These are phyloP conservation scores for Fusarium nematophilum DNA, from an alignment of 2,329 filamentous ascomycete species.

Conservation along the genomic window DNA sequence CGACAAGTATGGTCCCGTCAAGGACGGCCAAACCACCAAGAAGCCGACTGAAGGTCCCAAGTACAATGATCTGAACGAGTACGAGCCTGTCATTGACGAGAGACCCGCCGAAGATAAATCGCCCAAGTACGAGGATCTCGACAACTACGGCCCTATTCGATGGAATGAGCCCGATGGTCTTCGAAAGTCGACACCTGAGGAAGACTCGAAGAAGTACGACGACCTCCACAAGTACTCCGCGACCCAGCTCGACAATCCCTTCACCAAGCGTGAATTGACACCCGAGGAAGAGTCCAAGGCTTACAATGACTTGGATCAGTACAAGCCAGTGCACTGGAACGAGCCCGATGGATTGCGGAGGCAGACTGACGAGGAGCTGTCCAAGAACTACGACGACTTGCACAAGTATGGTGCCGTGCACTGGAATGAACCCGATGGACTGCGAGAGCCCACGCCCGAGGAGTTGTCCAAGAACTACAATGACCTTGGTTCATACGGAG, in stretches of 20 bases:
- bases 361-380: slow-evolving; percentile 47
- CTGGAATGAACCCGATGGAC: slow-evolving; percentile 48
- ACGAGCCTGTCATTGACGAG: slow-evolving; percentile 49
- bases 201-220: slow-evolving; percentile 50
- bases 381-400: slow-evolving; percentile 53
- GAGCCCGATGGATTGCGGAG: slow-evolving; percentile 49
- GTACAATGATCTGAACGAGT: slow-evolving; percentile 51
- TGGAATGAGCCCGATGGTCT: slow-evolving; percentile 45
- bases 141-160: slow-evolving; percentile 52
- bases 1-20: slow-evolving; percentile 51
- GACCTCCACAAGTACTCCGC: slow-evolving; percentile 51
- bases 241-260: slow-evolving; percentile 44
- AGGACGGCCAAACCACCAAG: slow-evolving; percentile 39
- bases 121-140: slow-evolving; percentile 50
- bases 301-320: slow-evolving; percentile 56
- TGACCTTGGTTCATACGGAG: slow-evolving; percentile 55
- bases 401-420: slow-evolving; percentile 46
- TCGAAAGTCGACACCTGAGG: slow-evolving; percentile 36
- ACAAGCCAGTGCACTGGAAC: slow-evolving; percentile 49
- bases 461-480: slow-evolving; percentile 53
- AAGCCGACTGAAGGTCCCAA: slow-evolving; percentile 26
- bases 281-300: slow-evolving; percentile 51
- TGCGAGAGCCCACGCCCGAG: slow-evolving; percentile 45
- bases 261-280: slow-evolving; percentile 40
- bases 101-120: slow-evolving; percentile 39